Evolutionary conservation across 2,329 filamentous ascomycete genomes (phyloP).

Genomic region (Blumeria graminis): DNA sequence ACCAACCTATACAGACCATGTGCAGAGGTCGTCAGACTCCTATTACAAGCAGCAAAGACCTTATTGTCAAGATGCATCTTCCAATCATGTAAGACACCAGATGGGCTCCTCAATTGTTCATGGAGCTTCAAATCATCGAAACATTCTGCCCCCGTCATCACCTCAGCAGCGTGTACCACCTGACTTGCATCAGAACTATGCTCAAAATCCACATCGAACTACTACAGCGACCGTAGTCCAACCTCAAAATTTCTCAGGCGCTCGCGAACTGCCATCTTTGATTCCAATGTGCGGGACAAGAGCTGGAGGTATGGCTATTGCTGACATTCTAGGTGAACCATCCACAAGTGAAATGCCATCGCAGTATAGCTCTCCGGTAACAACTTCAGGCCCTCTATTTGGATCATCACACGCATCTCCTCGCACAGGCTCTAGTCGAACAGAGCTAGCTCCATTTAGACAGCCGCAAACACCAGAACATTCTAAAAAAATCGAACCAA

Average conservation of each 20-base stretch:
- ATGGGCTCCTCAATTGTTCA: conserved; percentile 15
- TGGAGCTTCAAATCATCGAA: conserved; percentile 11
- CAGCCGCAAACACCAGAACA: conserved; percentile 54
- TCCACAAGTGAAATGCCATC: conserved; percentile 21
- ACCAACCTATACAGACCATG: conserved; percentile 13
- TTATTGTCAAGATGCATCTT: conserved; percentile 12
- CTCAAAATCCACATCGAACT: conserved; percentile 9
- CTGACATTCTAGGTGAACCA: conserved; percentile 40
- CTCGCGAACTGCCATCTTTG: conserved; percentile 29
- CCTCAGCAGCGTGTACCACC: conserved; percentile 20
- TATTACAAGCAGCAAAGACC: conserved; percentile 12
- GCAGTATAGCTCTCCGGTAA: conserved; percentile 23
- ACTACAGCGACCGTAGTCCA: conserved; percentile 18
- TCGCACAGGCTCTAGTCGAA: conserved; percentile 18
- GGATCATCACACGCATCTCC: conserved; percentile 17
- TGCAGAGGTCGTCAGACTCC: conserved; percentile 15
- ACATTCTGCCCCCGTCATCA: conserved; percentile 26
- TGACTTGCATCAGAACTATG: conserved; percentile 15
- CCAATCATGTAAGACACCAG: conserved; percentile 14
- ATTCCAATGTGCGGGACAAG: conserved; percentile 26
- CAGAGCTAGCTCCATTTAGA: conserved; percentile 37
- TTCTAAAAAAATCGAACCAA: conserved; percentile 22
- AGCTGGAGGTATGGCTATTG: conserved; percentile 41
- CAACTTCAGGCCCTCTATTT: conserved; percentile 16
- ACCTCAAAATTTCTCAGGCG: conserved; percentile 20